phyloP scores from a whole-genome alignment of 202 grass and related monocot genomes.

The Setaria italica region DNA sequence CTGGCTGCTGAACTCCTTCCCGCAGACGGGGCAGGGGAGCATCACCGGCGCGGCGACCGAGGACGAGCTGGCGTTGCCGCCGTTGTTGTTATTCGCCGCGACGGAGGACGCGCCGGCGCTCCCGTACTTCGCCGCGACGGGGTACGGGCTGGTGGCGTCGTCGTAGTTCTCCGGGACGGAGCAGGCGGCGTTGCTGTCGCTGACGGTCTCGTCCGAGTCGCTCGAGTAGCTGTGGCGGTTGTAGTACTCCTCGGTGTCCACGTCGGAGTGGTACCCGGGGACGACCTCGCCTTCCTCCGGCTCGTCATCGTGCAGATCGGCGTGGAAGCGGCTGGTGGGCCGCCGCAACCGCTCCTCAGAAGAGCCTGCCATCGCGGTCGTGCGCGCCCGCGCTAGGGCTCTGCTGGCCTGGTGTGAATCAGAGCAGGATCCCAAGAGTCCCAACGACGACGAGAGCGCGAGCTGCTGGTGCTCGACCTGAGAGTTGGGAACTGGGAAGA shows the following conservation, averaged over 20 bases:
- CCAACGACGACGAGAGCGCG: background rate
- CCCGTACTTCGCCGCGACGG: background rate
- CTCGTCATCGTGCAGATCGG: background rate
- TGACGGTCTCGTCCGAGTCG: conserved; percentile 38
- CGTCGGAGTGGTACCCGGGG: background rate
- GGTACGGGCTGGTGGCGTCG: background rate
- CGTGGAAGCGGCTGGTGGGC: background rate
- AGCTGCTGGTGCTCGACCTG: background rate
- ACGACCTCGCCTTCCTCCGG: conserved; percentile 43
- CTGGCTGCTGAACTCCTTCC: conserved; percentile 37
- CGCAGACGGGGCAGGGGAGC: conserved; percentile 31
- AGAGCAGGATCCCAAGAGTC: background rate
- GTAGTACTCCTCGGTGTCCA: conserved; percentile 37
- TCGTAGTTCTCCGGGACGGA: background rate
- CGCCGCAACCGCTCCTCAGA: background rate
- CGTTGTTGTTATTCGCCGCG: background rate
- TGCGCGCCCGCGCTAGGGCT: background rate
- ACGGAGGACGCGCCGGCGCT: background rate
- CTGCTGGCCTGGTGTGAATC: background rate
- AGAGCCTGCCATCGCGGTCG: conserved; percentile 3
- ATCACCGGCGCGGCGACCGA: background rate
- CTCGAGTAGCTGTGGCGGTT: background rate
- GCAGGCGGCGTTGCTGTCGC: conserved; percentile 13
- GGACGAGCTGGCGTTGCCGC: no score
- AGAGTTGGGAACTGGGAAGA: background rate